Conservation (phyloP, 2,329 filamentous ascomycete species). For the Sclerotinia sclerotiorum region DNA sequence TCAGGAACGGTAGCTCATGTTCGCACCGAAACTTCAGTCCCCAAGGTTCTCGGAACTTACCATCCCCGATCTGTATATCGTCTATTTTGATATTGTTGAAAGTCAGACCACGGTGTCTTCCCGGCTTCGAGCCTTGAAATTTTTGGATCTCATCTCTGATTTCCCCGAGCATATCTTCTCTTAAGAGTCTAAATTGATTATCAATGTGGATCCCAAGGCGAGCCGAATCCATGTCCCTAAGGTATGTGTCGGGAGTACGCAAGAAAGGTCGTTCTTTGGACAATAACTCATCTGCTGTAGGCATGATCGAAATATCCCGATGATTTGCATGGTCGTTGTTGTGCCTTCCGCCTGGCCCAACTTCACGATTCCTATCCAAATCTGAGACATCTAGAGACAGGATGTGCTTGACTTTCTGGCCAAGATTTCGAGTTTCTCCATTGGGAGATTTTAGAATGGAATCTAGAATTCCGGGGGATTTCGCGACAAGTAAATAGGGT, state of each 20-base stretch:
- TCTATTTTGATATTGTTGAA: conserved; percentile 38
- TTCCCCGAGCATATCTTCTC: conserved; percentile 70
- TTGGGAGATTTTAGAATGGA: conserved; percentile 29
- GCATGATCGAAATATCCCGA: conserved; percentile 60
- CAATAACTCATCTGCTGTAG: conserved; percentile 63
- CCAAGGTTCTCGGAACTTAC: conserved; percentile 39
- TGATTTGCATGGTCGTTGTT: conserved; percentile 70
- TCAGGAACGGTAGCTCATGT: conserved; percentile 49
- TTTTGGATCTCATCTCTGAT: conserved; percentile 60
- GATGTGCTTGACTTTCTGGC: conserved; percentile 46
- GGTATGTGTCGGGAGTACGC: conserved; percentile 48
- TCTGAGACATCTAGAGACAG: conserved; percentile 34
- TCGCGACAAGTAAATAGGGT: conserved; percentile 36
- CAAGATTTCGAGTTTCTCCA: conserved; percentile 40
- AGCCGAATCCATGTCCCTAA: conserved; percentile 44
- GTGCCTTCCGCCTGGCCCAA: conserved; percentile 62
- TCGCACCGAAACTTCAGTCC: conserved; percentile 46
- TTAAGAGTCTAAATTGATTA: conserved; percentile 68
- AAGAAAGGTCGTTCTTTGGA: conserved; percentile 56
- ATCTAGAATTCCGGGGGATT: conserved; percentile 36
- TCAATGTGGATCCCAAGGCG: conserved; percentile 58
- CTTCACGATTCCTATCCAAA: conserved; percentile 16
- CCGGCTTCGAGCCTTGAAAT: conserved; percentile 50
- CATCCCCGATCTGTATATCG: conserved; percentile 25
- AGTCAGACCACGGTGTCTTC: conserved; percentile 42